Evolutionary conservation across 164 flowering plant species (phyloP), one percentile per base, ranked within the genome.

Genomic region (Stephania yunnanensis): DNA sequence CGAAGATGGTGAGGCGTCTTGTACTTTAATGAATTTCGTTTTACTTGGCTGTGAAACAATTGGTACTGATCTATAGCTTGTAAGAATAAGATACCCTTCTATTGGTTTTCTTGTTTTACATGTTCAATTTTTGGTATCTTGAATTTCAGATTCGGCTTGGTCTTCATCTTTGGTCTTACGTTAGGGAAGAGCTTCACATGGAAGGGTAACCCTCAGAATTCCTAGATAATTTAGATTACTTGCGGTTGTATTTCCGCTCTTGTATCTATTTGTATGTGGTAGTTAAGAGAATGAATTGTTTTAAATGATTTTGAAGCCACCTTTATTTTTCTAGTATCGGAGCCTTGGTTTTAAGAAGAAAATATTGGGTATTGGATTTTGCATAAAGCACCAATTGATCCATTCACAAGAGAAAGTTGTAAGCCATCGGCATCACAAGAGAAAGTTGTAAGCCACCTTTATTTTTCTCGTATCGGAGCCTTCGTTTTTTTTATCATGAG

Each of bases 311-410:
- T 61, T 5, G 66, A 61, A 61, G 25, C 66, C 66, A 61, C 22
- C 22, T 61, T 61, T 61, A 6, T 61, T 61, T 61, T 19, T 19
- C 20, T n/a, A 1, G 19, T 7, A 61, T 61, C 22, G 66, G 29
- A 19, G 66, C 66, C 42, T 61, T 61, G 22, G 22, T 36, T 69
- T 2, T 13, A 42, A 6, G 17, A n/a, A 77, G 25, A 15, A 4
- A 46, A 25, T 48, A 30, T 72, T 72, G 42, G 42, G 42, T 36
- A 36, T 50, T 66, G 30, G 19, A 77, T 46, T 71, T 44, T 83
- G 77, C 85, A 96, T 98, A 94, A 86, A 94, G 99, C 99, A 71
- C 98, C 97, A 10, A 96, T 96, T 72, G 97, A 96, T 86, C 99
- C 99, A 69, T 96, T 96, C 80, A 92, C 90, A 44, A 84, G 89